phyloP scores from a whole-genome alignment of 2,329 filamentous ascomycete species.

The Graphilbum ipis-grandicollis region DNA sequence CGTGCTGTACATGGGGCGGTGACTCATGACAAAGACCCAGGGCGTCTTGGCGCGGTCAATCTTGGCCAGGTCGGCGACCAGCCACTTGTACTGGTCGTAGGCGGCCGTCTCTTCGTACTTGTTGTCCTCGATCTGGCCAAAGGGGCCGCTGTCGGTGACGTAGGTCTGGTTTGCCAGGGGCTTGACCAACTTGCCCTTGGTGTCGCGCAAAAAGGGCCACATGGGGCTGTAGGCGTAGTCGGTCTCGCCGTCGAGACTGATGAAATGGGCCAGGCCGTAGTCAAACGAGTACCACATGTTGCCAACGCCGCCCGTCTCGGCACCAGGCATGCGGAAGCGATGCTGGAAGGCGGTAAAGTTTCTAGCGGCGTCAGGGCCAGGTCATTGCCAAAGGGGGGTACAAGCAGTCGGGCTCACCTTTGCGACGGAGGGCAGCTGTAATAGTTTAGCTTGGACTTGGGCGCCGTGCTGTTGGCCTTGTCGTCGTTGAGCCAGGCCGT shows the following conservation, averaged over 20 bases:
- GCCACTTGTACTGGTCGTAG: slow-evolving; percentile 19
- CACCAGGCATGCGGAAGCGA: slow-evolving; percentile 9
- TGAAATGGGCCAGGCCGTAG: slow-evolving; percentile 8
- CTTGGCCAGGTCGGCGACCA: slow-evolving; percentile 23
- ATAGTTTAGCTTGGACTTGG: neutral
- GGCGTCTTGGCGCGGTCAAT: slow-evolving; percentile 28
- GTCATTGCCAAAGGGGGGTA: too few relatives aligned
- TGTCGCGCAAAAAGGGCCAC: slow-evolving; percentile 6
- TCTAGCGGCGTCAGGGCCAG: slow-evolving; percentile 7
- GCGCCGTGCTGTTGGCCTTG: slow-evolving; percentile 24
- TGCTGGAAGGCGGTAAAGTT: slow-evolving; percentile 10
- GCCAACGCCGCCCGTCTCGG: slow-evolving; percentile 6
- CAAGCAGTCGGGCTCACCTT: too few relatives aligned
- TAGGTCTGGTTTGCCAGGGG: neutral
- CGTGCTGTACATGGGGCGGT: slow-evolving; percentile 30
- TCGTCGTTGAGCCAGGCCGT: slow-evolving; percentile 28
- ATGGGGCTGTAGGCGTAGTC: slow-evolving; percentile 6
- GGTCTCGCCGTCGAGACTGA: slow-evolving; percentile 7
- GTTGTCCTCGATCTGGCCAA: too few relatives aligned
- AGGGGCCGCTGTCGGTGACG: too few relatives aligned
- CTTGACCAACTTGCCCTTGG: neutral
- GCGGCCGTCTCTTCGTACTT: too few relatives aligned
- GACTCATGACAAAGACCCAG: slow-evolving; percentile 30
- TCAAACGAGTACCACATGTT: slow-evolving; percentile 11
- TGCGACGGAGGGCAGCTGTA: slow-evolving; percentile 33